These are phyloP conservation scores for Lipomyces mesembrius DNA, from an alignment of 805 yeast genomes.

Conservation along the genomic window DNA sequence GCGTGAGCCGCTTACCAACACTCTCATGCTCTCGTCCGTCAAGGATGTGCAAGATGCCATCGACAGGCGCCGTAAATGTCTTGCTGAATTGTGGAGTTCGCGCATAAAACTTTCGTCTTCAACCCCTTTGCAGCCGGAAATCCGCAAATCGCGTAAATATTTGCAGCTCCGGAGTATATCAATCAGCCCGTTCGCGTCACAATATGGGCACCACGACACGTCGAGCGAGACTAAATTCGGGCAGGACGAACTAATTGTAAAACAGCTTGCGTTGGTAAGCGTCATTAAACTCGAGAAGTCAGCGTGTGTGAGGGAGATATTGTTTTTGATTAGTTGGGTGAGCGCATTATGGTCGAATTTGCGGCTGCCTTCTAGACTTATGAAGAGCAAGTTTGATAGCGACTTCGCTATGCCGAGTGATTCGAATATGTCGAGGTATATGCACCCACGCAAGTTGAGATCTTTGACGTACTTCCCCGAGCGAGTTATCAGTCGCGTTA, in stretches of 20 bases:
- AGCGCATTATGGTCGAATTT: conserved; percentile 32
- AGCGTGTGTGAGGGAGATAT: conserved; percentile 13
- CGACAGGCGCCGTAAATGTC: conserved; percentile 15
- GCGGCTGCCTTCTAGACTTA: conserved; percentile 26
- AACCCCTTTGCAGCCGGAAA: conserved; percentile 19
- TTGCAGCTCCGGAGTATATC: conserved; percentile 23
- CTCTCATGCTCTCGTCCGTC: conserved; percentile 18
- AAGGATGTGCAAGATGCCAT: conserved; percentile 20
- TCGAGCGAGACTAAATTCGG: conserved; percentile 24
- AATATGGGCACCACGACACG: conserved; percentile 21
- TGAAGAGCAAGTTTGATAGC: conserved; percentile 16
- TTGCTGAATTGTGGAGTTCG: conserved; percentile 14
- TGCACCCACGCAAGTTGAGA: conserved; percentile 29
- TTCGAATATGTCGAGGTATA: conserved; percentile 14
- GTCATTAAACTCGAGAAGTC: conserved; percentile 18
- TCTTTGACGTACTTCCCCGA: conserved; percentile 24
- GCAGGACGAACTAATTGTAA: conserved; percentile 21
- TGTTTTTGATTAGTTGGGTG: conserved; percentile 23
- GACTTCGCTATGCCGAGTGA: conserved; percentile 15
- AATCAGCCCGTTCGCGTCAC: conserved; percentile 22
- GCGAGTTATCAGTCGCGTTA: conserved; percentile 11
- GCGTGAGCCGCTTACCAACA: conserved; percentile 21
- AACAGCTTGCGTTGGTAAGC: conserved; percentile 28
- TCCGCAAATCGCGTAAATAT: conserved; percentile 11
- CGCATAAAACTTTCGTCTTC: conserved; percentile 16